phyloP scores from a whole-genome alignment of 2,329 filamentous ascomycete genomes.

The Tolypocladium inflatum region DNA sequence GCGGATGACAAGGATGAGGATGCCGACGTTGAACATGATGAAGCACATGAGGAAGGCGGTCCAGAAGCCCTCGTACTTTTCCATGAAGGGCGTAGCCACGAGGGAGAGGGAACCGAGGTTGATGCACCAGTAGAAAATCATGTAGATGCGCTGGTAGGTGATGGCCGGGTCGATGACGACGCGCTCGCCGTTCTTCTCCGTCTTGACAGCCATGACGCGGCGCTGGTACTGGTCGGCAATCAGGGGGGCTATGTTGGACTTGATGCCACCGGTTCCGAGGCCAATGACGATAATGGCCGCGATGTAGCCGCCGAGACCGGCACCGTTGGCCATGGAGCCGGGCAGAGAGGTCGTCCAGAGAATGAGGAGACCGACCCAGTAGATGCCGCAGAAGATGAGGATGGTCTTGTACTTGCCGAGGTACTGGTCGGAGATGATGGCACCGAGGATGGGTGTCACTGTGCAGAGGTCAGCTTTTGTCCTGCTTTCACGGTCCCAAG shows the following conservation, averaged over 20 bases:
- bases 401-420: conserved; percentile 55
- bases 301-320: conserved; percentile 40
- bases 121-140: conserved; percentile 67
- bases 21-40: conserved; percentile 53
- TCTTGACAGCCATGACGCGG: conserved; percentile 37
- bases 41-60: conserved; percentile 49
- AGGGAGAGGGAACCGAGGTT: conserved; percentile 63
- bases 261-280: conserved; percentile 59
- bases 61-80: conserved; percentile 60
- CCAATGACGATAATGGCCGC: conserved; percentile 53
- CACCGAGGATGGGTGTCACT: conserved; percentile 36
- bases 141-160: conserved; percentile 61
- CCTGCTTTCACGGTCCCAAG: not conserved
- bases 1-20: conserved; percentile 37
- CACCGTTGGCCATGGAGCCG: conserved; percentile 21
- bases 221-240: conserved; percentile 59
- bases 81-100: conserved; percentile 59
- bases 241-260: conserved; percentile 50
- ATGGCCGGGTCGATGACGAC: conserved; percentile 59
- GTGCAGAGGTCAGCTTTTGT: not conserved
- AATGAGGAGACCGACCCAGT: conserved; percentile 46
- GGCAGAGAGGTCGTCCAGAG: conserved; percentile 41
- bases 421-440: conserved; percentile 47
- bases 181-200: conserved; percentile 39
- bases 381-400: conserved; percentile 44